A percentile compares a stretch with the other conserved stretches of the same genome.
phyloP scores from a whole-genome alignment of 495 filamentous ascomycete genomes.

The Jackrogersella minutella region DNA sequence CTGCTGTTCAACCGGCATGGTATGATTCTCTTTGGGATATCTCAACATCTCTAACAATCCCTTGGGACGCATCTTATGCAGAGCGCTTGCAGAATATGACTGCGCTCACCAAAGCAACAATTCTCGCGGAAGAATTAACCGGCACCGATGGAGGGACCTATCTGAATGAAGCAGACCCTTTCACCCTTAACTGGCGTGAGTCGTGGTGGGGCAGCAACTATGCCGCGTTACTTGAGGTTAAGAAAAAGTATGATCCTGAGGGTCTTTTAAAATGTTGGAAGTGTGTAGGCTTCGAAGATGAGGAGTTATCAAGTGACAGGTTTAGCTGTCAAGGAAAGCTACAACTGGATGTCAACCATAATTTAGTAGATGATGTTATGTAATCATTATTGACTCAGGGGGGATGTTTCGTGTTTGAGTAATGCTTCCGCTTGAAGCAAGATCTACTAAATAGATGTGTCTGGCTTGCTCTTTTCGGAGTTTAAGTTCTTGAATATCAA shows the following conservation, averaged over 20 bases:
- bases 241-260: slow-evolving; percentile 57
- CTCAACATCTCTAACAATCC: slow-evolving; percentile 45
- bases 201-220: slow-evolving; percentile 62
- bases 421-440: too few relatives aligned
- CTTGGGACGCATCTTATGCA: slow-evolving; percentile 49
- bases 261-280: slow-evolving; percentile 56
- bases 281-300: slow-evolving; percentile 57
- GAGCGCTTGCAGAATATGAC: slow-evolving; percentile 46
- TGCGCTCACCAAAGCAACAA: slow-evolving; percentile 52
- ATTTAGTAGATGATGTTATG: too few relatives aligned
- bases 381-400: too few relatives aligned
- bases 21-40: slow-evolving; percentile 52
- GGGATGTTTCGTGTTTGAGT: too few relatives aligned
- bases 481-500: too few relatives aligned
- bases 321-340: slow-evolving; percentile 39
- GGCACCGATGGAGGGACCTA: slow-evolving; percentile 55
- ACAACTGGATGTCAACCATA: slow-evolving; percentile 32
- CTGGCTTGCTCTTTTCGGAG: too few relatives aligned
- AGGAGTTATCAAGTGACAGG: slow-evolving; percentile 32
- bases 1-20: slow-evolving; percentile 57
- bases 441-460: too few relatives aligned
- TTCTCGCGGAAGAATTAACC: slow-evolving; percentile 55
- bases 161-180: slow-evolving; percentile 58
- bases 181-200: slow-evolving; percentile 54
- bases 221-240: slow-evolving; percentile 48